Base-by-base conservation (phyloP, 768 basidiomycete species). In the Crepidotus variabilis region DNA sequence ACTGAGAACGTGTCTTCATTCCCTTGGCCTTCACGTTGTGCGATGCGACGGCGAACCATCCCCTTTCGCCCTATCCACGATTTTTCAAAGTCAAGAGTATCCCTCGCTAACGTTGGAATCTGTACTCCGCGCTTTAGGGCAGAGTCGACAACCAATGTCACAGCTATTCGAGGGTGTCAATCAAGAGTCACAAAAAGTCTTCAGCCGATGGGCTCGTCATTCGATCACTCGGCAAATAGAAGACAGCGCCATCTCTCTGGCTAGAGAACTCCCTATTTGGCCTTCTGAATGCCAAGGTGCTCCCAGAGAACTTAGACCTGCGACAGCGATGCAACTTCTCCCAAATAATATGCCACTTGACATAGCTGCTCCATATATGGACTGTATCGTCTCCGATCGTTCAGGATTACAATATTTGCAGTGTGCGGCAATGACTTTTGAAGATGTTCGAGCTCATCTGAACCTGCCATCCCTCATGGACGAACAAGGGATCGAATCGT, bases 221-320 rank as follows among this genome's bases (percentile, higher is more conserved):
- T 61, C 63, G 8, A 60, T 68, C 22, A 11, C 20, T 2, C 23
- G 51, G 47, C 39, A 43, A 21, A 52, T 61, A 16, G 50, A 54
- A 32, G 52, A 66, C 11, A 23, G 43, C 6, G 55, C 63, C 20
- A 36, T 65, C 45, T 20, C 52, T 10, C 39, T 62, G 16, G 72
- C 69, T 2, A 58, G 49, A 24, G 49, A 45, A n/a, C 65, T 78
- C 47, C 75, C 76, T 13, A 68, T 75, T 18, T 74, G 72, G 73
- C 63, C 60, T 6, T 66, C 63, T 2, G 57, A 51, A 22, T 60
- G 50, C 32, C 49, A 36, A 52, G 60, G 34, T 47, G 51, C 52
- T 48, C 47, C 50, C 8, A 56, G 39, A 18, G 57, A 57, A 47
- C 62, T 62, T 50, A 60, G 64, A 18, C 46, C 54, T 20, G 59